Evolutionary conservation across 1,284 basidiomycete species (phyloP), one percentile per base, ranked within the genome.

Genomic region (Trametes polyzona): DNA sequence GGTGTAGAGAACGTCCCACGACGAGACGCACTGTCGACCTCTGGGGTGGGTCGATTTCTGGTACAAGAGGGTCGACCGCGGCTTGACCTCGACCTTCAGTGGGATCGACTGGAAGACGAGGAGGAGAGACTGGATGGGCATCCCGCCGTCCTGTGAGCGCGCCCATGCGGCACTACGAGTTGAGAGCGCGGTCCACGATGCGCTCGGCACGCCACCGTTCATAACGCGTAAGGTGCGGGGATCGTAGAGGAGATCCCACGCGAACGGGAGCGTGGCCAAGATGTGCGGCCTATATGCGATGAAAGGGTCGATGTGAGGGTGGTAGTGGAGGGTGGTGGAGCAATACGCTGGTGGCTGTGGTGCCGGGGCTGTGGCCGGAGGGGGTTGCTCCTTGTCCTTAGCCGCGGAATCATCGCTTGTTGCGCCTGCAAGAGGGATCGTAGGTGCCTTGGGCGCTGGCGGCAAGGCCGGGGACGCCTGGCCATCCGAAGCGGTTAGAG

Each of bases 1-100:
- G 6, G n/a, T 44, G 9, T 39, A 10, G 41, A 63, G 43, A n/a
- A 63, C 50, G 29, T 63, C 62, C 37, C 35, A 47, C 40, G 61
- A 37, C 12, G 59, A 58, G 4, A 61, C 59, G 30, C 30, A 46
- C 14, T 35, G 49, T 2, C 12, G 23, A 36, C 52, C 11, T 23
- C 16, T 10, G 29, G 16, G n/a, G n/a, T n/a, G n/a, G n/a, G n/a
- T n/a, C n/a, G n/a, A n/a, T n/a, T n/a, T n/a, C 21, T 8, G 23
- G 4, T 4, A 8, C 16, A 24, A 19, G 42, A 11, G 17, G 12
- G 19, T n/a, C 1, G 7, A 36, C 51, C 21, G 3, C 23, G 47
- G 39, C 43, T 40, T 23, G 21, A 55, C 23, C 7, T 39, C 29
- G 35, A 52, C 48, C 17, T 51, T 27, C 32, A 51, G n/a, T 32